Evolutionary conservation across 371 early-diverging fungal species (phyloP).

Genomic region (Coemansia sp.): DNA sequence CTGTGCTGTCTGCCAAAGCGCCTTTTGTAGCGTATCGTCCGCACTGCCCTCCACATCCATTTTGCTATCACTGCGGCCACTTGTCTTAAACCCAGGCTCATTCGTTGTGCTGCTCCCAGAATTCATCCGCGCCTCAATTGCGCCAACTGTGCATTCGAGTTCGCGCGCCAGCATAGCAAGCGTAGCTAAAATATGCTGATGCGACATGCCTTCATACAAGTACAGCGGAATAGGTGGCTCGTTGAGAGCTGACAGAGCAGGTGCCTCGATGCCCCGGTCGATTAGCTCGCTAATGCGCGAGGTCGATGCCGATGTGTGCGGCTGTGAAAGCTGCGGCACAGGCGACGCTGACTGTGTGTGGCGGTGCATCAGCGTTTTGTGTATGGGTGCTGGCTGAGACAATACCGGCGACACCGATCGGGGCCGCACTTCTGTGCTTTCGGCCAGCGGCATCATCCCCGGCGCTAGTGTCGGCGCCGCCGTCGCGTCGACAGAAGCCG

Average conservation of each 20-base stretch:
- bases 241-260: constrained; percentile 31
- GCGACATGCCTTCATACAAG: constrained; percentile 43
- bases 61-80: constrained; percentile 36
- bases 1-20: constrained; percentile 26
- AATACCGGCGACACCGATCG: constrained; percentile 20
- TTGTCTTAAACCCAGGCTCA: neutral
- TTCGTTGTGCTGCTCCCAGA: no score
- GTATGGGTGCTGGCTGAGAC: constrained; percentile 10
- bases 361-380: constrained; percentile 12
- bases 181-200: constrained; percentile 29
- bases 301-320: constrained; percentile 14
- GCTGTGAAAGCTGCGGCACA: neutral
- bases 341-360: constrained; percentile 36
- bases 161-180: constrained; percentile 44
- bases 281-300: constrained; percentile 4
- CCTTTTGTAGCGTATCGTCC: constrained; percentile 5
- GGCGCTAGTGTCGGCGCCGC: neutral
- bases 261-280: constrained; percentile 3
- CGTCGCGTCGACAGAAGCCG: neutral
- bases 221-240: constrained; percentile 45
- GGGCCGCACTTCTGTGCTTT: neutral
- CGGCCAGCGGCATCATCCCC: neutral
- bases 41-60: constrained; percentile 14
- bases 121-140: constrained; percentile 20
- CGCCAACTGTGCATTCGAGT: constrained; percentile 37